Evolutionary conservation across 805 yeast species (phyloP), one percentile per base, ranked within the genome.

Genomic region (Ogataea naganishii): DNA sequence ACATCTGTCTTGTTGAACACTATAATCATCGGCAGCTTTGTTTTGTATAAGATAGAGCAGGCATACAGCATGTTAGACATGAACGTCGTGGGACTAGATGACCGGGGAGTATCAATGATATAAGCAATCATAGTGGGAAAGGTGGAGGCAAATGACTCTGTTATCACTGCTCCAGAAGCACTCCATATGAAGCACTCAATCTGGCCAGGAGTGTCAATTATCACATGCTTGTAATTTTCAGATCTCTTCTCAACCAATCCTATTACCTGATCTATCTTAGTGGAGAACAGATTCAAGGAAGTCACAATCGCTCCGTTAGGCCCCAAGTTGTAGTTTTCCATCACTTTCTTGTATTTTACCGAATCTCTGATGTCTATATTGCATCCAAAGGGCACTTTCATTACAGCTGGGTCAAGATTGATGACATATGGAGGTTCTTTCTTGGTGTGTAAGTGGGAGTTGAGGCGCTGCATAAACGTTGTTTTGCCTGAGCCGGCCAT

Each of bases 291-390:
- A 51, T 92, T 92, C 37, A 92, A 64, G 14, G 95, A 84, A 0
- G 98, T 92, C 40, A 94, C 95, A 50, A 92, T 92, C 3, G 97
- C 97, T 34, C 99, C 99, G 51, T 92, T 92, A 10, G 99, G 99
- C 0, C 99, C 99, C 34, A 92, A 57, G 35, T 83, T 80, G 51
- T 89, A 84, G 50, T 88, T 88, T 44, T 86, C 92, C 97, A 89
- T 92, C 25, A 92, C 97, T 49, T 92, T 86, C 40, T 81, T 83
- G 56, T 92, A 92, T 51, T 92, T 89, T 36, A 92, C 84, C 1
- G 96, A 83, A 56, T 92, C 99, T 47, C 99, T 67, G 39, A 92
- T 92, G 57, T 92, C 99, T 38, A 92, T 86, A 51, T 92, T 86
- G 24, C 94, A 80, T 13, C 88, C 92, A 53, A 77, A 92, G 9